Conservation (phyloP, 1,284 basidiomycete genomes). For the Pyrrhoderma noxium region DNA sequence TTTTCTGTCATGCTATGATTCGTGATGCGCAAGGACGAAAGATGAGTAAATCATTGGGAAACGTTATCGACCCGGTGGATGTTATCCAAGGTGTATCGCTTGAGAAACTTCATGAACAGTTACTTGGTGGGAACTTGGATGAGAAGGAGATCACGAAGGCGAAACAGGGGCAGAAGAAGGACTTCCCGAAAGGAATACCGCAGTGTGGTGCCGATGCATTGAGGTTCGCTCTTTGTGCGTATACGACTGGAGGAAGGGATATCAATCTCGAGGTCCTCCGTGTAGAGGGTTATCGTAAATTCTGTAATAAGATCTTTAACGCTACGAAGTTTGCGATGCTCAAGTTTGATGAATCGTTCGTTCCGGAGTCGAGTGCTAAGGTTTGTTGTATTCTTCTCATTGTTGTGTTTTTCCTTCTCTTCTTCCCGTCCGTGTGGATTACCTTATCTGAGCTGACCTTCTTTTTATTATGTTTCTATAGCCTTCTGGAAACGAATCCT, state of each 20-base stretch:
- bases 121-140: conserved; percentile 89
- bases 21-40: conserved; percentile 98
- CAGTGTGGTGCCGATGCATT: conserved; percentile 98
- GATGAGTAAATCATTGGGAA: conserved; percentile 98
- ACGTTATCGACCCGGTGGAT: conserved; percentile 97
- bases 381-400: conserved; percentile 34
- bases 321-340: conserved; percentile 98
- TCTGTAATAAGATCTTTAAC: conserved; percentile 99
- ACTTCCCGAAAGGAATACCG: conserved; percentile 98
- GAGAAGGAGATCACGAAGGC: conserved; percentile 92
- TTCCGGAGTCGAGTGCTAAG: conserved; percentile 64
- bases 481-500: conserved; percentile 84
- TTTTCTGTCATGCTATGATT: conserved; percentile 99
- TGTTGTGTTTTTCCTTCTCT: too few relatives aligned
- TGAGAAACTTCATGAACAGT: conserved; percentile 81
- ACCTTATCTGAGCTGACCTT: neutral
- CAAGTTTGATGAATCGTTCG: conserved; percentile 80
- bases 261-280: conserved; percentile 95
- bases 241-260: conserved; percentile 86
- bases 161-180: conserved; percentile 94
- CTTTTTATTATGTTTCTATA: too few relatives aligned
- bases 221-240: conserved; percentile 92
- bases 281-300: conserved; percentile 99
- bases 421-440: too few relatives aligned
- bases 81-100: conserved; percentile 87